Conservation (phyloP, 2,329 filamentous ascomycete genomes). For the Zalaria obscura region DNA sequence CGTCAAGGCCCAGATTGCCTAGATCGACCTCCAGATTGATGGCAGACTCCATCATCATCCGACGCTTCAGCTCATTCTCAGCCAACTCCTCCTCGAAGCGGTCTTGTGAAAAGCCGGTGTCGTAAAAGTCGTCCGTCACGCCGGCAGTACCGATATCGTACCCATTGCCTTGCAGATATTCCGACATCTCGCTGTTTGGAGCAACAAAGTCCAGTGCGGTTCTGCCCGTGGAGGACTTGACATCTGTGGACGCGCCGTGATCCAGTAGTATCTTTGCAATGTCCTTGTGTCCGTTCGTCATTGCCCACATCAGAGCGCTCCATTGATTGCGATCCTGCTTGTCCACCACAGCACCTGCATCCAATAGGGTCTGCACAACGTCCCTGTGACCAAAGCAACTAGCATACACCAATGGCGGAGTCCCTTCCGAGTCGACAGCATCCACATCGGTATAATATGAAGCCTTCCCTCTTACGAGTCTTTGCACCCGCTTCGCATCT, state of each 20-base stretch:
- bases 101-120: constrained; percentile 79
- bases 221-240: constrained; percentile 84
- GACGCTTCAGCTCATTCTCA: constrained; percentile 84
- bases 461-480: constrained; percentile 60
- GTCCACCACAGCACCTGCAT: constrained; percentile 79
- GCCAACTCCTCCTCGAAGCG: constrained; percentile 95
- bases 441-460: constrained; percentile 72
- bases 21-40: constrained; percentile 93
- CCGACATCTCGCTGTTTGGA: constrained; percentile 90
- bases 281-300: constrained; percentile 94
- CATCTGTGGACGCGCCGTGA: constrained; percentile 86
- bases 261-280: constrained; percentile 90
- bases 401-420: constrained; percentile 90
- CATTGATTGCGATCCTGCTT: constrained; percentile 92
- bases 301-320: constrained; percentile 98
- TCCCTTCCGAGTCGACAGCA: constrained; percentile 82
- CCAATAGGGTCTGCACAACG: constrained; percentile 70
- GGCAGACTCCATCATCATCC: constrained; percentile 99
- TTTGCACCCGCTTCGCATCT: constrained; percentile 66
- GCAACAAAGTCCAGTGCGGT: constrained; percentile 94
- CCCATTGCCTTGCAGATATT: constrained; percentile 86
- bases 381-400: constrained; percentile 94
- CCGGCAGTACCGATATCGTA: constrained; percentile 76
- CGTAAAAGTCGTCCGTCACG: constrained; percentile 79
- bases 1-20: constrained; percentile 88